These are phyloP conservation scores for Moricandia moricandioides DNA, from an alignment of 345 rosid species.

Conservation along the genomic window DNA sequence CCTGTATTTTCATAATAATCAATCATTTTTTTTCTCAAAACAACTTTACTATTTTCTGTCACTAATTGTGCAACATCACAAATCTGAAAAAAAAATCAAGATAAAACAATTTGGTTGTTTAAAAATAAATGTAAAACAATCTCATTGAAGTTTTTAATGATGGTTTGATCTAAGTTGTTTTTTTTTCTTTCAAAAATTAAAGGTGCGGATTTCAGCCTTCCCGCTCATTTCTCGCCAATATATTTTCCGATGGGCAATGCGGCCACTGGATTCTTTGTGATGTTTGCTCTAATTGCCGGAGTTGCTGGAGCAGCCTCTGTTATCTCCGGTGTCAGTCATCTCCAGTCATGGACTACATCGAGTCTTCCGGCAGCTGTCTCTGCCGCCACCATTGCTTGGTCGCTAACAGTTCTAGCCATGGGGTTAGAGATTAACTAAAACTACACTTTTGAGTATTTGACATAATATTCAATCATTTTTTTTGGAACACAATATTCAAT, in stretches of 20 bases:
- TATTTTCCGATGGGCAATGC: slow-evolving; percentile 94
- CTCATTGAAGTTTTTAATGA: not conserved
- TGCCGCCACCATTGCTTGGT: slow-evolving; percentile 74
- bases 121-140: not conserved
- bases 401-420: slow-evolving; percentile 82
- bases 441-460: not conserved
- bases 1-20: not conserved
- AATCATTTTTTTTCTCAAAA: not conserved
- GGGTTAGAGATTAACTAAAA: slow-evolving; percentile 48
- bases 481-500: too few species aligned
- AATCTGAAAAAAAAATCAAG: not conserved
- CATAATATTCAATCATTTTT: not conserved
- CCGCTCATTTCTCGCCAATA: slow-evolving; percentile 90
- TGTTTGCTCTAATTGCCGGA: slow-evolving; percentile 75
- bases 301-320: slow-evolving; percentile 83
- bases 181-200: slow-evolving; percentile 6
- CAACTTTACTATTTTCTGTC: not conserved
- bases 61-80: not conserved
- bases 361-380: slow-evolving; percentile 81
- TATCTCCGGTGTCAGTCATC: slow-evolving; percentile 62
- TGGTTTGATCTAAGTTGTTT: not conserved
- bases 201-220: slow-evolving; percentile 71
- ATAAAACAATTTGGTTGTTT: not conserved
- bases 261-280: slow-evolving; percentile 91
- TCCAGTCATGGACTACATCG: slow-evolving; percentile 53